Evolutionary conservation across 331 rosid species (phyloP), one percentile per base, ranked within the genome.

Genomic region (Phaseolus coccineus): DNA sequence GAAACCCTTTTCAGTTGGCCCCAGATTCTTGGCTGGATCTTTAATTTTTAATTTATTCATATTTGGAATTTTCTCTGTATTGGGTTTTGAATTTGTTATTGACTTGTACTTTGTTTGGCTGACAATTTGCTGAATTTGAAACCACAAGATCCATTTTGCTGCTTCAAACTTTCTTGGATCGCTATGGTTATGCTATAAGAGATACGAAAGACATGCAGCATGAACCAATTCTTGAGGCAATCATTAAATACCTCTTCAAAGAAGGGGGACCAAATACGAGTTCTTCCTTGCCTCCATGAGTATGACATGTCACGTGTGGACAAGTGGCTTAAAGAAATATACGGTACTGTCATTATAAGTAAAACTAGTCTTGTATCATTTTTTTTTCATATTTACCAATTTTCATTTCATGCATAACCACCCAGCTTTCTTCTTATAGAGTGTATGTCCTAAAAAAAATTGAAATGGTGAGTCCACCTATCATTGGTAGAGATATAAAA

Each of bases 1-100:
- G 87, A 88, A 84, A 72, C 74, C 25, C 98, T 91, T 86, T 94
- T 94, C 91, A 94, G 90, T 78, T 94, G 97, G 98, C 50, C 74
- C 8, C 89, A 90, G 22, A 89, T 94, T 16, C 76, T 87, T 1
- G 96, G 93, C 25, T 94, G 98, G 96, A 91, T 94, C 27, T 73
- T 53, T 66, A 62, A 47, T 61, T 68, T 68, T 51, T 39, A 5
- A 22, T 69, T 13, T 9, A 44, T 63, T 63, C 52, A 42, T 58
- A 57, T 33, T 47, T 55, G 22, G 33, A 24, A 63, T 64, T 25
- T 73, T 52, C 44, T 37, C 39, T 57, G 16, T 19, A 19, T 22
- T 70, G 56, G 57, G 33, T 57, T 78, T 19, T 73, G 71, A 30
- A 40, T 83, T 77, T 48, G 31, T 55, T 39, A 8, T 52, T 56